phyloP scores from a whole-genome alignment of 1,284 basidiomycete species.

The Meripilus lineatus region DNA sequence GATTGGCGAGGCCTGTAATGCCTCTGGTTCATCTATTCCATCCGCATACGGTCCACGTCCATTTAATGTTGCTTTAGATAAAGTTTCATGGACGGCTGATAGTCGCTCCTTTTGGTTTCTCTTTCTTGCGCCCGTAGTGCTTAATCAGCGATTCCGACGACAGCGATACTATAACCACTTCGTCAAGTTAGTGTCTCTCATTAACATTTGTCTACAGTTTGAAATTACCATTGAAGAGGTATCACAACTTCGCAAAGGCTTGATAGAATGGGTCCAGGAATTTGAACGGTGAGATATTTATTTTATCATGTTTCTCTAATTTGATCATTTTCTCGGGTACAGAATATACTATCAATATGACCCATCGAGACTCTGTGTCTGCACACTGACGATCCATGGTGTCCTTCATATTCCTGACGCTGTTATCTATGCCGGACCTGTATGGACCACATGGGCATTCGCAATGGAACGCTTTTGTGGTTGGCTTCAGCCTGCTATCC shows the following conservation, averaged over 20 bases:
- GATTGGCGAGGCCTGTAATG: constrained; percentile 31
- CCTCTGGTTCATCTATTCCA: constrained; percentile 31
- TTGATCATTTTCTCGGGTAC: neutral
- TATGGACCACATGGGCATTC: constrained; percentile 35
- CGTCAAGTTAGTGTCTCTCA: constrained; percentile 34
- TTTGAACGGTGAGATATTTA: constrained; percentile 36
- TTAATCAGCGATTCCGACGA: constrained; percentile 25
- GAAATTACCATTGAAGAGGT: constrained; percentile 32
- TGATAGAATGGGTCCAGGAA: no score
- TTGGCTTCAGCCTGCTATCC: constrained; percentile 18
- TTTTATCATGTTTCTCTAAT: neutral
- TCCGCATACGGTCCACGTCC: no score
- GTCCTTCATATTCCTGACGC: constrained; percentile 31
- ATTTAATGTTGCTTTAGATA: constrained; percentile 34
- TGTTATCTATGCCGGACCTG: constrained; percentile 28
- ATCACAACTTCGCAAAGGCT: constrained; percentile 24
- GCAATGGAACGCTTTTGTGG: constrained; percentile 35
- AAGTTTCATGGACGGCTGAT: no score
- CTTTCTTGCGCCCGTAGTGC: constrained; percentile 36
- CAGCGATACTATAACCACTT: constrained; percentile 39
- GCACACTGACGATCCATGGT: constrained; percentile 32
- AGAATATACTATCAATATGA: constrained; percentile 34
- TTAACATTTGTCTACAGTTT: no score
- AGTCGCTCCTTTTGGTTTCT: constrained; percentile 35
- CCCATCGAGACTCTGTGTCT: constrained; percentile 21